A percentile compares a stretch with the other conserved stretches of the same genome.
Evolutionary conservation across 108 stramenopile species (phyloP).

Genomic region (Bacterosira constricta): DNA sequence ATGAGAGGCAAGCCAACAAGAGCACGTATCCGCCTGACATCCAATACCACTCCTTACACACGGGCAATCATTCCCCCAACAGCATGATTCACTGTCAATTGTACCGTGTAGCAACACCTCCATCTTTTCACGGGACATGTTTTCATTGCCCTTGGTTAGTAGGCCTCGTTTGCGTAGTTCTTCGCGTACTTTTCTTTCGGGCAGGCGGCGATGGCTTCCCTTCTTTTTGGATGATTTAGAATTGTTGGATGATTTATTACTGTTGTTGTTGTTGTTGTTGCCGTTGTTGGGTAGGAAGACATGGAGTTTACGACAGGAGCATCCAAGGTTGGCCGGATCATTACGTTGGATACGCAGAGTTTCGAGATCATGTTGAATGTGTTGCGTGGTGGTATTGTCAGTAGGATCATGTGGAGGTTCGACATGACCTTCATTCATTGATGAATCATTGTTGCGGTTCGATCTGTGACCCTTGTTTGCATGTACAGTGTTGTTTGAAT

Average conservation of each 20-base stretch:
- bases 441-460: neutral
- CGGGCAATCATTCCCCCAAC: constrained; percentile 67
- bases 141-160: constrained; percentile 39
- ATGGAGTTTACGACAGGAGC: constrained; percentile 79
- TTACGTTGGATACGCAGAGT: constrained; percentile 65
- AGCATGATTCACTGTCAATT: constrained; percentile 78
- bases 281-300: constrained; percentile 62
- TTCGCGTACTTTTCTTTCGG: constrained; percentile 64
- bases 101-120: constrained; percentile 66
- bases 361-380: constrained; percentile 80
- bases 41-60: constrained; percentile 73
- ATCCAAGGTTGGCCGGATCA: constrained; percentile 64
- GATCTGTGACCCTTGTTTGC: neutral
- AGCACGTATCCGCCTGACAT: constrained; percentile 88
- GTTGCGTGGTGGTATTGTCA: constrained; percentile 43
- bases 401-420: constrained; percentile 13
- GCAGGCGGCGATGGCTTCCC: constrained; percentile 66
- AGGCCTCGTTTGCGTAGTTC: constrained; percentile 78
- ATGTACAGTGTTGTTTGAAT: neutral
- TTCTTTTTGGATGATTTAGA: no score
- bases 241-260: constrained; percentile 52
- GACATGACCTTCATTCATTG: neutral
- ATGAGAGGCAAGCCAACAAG: constrained; percentile 83
- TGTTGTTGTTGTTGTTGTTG: no score
- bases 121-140: constrained; percentile 61